Conservation (phyloP, 768 basidiomycete genomes). For the Neoboletus magnificus region DNA sequence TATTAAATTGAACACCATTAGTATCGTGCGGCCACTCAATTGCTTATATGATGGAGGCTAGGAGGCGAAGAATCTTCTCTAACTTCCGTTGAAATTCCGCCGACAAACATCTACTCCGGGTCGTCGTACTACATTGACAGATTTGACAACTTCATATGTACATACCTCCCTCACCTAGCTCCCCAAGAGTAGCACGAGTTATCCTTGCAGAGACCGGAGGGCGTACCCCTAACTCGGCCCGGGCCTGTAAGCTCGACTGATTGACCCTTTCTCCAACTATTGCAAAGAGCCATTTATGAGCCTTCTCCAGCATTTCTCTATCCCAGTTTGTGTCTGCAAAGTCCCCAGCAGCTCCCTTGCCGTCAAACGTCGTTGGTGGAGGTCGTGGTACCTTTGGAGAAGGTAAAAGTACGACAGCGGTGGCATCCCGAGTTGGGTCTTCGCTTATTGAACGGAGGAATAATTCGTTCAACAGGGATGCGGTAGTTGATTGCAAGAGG, state of each 20-base stretch:
- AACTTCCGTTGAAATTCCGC: background rate
- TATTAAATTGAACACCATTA: background rate
- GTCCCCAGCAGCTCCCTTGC: constrained; percentile 21
- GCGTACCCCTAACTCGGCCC: constrained; percentile 12
- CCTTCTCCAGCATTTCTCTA: constrained; percentile 30
- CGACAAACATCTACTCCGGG: too few species aligned
- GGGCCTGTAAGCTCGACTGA: constrained; percentile 3
- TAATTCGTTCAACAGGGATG: constrained; percentile 42
- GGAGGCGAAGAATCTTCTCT: background rate
- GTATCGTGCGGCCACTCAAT: background rate
- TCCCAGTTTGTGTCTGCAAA: constrained; percentile 38
- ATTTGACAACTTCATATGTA: constrained; percentile 38
- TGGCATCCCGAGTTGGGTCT: background rate
- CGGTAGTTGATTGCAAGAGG: constrained; percentile 51
- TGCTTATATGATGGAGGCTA: background rate
- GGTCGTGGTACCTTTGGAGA: constrained; percentile 41
- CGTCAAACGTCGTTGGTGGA: constrained; percentile 38
- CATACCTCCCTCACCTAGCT: constrained; percentile 50
- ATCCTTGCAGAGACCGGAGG: background rate
- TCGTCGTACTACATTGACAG: background rate
- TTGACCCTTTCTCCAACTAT: constrained; percentile 27
- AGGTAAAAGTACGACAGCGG: constrained; percentile 44
- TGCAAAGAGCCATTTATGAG: constrained; percentile 37
- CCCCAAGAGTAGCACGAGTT: constrained; percentile 16
- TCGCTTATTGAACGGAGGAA: constrained; percentile 11